These are phyloP conservation scores for Streptanthus diversifolius DNA, from an alignment of 345 rosid genomes.

Conservation along the genomic window DNA sequence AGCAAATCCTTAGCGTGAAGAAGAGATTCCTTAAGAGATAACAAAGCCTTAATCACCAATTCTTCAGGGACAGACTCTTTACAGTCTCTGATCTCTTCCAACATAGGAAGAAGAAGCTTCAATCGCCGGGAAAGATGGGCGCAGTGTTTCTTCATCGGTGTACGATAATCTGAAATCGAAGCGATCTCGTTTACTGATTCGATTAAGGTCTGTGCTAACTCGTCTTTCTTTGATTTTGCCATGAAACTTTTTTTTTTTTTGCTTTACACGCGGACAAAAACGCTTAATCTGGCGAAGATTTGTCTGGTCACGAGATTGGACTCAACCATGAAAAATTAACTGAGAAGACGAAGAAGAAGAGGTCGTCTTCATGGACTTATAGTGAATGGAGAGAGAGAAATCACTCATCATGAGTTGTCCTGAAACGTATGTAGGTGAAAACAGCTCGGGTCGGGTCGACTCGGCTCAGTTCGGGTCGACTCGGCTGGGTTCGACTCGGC, in stretches of 20 bases:
- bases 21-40: constrained; percentile 47
- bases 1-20: constrained; percentile 60
- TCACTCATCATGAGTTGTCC: too few species aligned
- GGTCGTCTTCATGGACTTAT: constrained; percentile 16
- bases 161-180: constrained; percentile 44
- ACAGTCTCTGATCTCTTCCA: constrained; percentile 74
- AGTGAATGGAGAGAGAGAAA: background rate
- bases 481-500: background rate
- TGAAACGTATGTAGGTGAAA: background rate
- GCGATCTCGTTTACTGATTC: constrained; percentile 61
- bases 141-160: constrained; percentile 59
- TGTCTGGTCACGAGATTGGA: background rate
- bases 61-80: constrained; percentile 43
- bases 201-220: constrained; percentile 45
- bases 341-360: constrained; percentile 10
- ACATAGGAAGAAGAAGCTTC: constrained; percentile 68
- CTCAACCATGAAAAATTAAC: background rate
- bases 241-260: constrained; percentile 17
- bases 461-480: too few species aligned
- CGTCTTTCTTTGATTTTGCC: constrained; percentile 45
- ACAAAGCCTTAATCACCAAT: constrained; percentile 35
- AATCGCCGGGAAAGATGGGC: constrained; percentile 60
- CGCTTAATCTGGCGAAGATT: too few species aligned
- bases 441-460: background rate
- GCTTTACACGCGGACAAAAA: background rate